Evolutionary conservation across 495 filamentous ascomycete genomes (phyloP).

Genomic region (Aspergillus conjunctus): DNA sequence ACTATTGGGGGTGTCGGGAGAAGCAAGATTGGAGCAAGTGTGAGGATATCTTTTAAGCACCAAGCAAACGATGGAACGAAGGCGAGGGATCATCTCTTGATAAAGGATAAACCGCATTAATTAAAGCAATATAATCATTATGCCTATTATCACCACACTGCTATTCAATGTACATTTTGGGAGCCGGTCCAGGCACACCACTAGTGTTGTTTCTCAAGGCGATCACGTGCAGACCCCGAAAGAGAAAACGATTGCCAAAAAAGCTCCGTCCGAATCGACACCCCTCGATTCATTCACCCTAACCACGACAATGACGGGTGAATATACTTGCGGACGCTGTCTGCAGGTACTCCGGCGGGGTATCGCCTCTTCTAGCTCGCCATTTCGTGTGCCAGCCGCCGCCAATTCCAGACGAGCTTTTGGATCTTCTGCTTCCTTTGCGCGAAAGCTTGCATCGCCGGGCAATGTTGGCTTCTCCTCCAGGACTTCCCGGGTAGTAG

Average conservation of each 20-base stretch:
- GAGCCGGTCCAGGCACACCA: neutral
- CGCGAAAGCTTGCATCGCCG: constrained; percentile 38
- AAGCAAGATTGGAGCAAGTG: constrained; percentile 55
- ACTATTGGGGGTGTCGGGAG: constrained; percentile 75
- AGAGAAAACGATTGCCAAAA: neutral
- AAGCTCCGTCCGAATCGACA: neutral
- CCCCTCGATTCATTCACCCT: neutral
- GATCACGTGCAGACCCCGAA: constrained; percentile 1
- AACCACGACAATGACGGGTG: constrained; percentile 39
- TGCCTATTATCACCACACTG: neutral
- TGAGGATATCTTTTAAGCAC: constrained; percentile 65
- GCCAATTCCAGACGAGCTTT: constrained; percentile 30
- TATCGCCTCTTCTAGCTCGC: constrained; percentile 22
- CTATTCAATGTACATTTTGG: neutral
- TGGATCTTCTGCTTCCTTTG: constrained; percentile 29
- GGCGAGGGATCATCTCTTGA: neutral
- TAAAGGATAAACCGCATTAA: no score
- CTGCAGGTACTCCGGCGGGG: constrained; percentile 41
- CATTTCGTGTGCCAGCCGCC: constrained; percentile 29
- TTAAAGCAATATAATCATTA: neutral
- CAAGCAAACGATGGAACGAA: neutral
- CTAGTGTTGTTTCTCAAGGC: neutral
- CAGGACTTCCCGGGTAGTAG: constrained; percentile 21
- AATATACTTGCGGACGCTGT: constrained; percentile 48
- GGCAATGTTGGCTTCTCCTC: constrained; percentile 28